These are phyloP conservation scores for Baorangia bicolor DNA, from an alignment of 768 basidiomycete species.

Conservation along the genomic window DNA sequence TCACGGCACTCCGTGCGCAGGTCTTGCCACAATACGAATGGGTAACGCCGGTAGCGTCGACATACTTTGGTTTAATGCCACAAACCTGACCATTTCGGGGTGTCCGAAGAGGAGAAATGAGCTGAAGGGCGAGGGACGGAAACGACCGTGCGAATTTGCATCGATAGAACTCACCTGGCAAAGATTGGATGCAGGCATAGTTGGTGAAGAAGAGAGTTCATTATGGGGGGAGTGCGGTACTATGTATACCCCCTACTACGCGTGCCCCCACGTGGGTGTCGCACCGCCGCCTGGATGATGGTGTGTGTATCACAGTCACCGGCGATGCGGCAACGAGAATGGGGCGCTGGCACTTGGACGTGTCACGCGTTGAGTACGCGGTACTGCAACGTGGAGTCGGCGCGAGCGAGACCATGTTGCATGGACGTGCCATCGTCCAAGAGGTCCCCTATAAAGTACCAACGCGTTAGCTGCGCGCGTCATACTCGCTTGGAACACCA, in stretches of 20 bases:
- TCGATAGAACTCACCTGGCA: slow-evolving; percentile 26
- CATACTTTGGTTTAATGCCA: slow-evolving; percentile 57
- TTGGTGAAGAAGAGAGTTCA: background rate
- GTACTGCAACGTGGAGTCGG: slow-evolving; percentile 20
- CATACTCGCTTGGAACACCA: background rate
- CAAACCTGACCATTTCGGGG: slow-evolving; percentile 44
- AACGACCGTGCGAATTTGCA: slow-evolving; percentile 11
- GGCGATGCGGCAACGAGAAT: slow-evolving; percentile 9
- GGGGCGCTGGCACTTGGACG: slow-evolving; percentile 16
- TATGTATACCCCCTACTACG: slow-evolving; percentile 21
- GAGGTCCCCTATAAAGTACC: slow-evolving; percentile 21
- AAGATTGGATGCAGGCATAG: slow-evolving; percentile 23
- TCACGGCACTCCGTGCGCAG: slow-evolving; percentile 46
- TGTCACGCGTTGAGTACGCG: slow-evolving; percentile 16
- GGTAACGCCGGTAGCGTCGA: slow-evolving; percentile 54
- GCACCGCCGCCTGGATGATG: slow-evolving; percentile 16
- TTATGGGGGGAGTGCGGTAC: slow-evolving; percentile 3
- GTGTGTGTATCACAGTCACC: slow-evolving; percentile 4
- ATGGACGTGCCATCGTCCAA: slow-evolving; percentile 12
- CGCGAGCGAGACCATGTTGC: slow-evolving; percentile 18
- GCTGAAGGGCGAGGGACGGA: slow-evolving; percentile 5
- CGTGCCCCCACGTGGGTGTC: slow-evolving; percentile 24
- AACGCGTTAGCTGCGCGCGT: slow-evolving; percentile 4
- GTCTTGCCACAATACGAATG: slow-evolving; percentile 63
- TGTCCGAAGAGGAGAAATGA: slow-evolving; percentile 4